phyloP scores from a whole-genome alignment of 257 asterid species.

The Salvia splendens region DNA sequence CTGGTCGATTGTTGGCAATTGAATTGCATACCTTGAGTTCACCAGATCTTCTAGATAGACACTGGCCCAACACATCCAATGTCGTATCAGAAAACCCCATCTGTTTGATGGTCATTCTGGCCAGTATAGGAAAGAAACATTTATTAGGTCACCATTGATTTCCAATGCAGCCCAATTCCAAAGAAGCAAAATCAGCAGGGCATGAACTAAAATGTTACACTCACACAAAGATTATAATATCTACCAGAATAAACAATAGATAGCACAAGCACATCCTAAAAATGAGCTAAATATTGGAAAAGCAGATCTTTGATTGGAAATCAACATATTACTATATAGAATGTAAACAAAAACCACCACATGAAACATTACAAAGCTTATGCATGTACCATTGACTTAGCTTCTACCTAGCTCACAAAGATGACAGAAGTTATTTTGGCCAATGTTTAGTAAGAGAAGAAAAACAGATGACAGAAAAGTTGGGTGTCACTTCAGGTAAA shows the following conservation, averaged over 20 bases:
- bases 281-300: constrained; percentile 8
- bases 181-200: constrained; percentile 6
- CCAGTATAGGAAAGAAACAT: constrained; percentile 19
- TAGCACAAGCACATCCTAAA: neutral
- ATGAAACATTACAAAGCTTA: neutral
- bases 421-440: constrained; percentile 9
- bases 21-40: constrained; percentile 70
- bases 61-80: constrained; percentile 64
- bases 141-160: constrained; percentile 19
- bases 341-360: neutral
- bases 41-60: constrained; percentile 66
- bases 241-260: constrained; percentile 14
- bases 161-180: constrained; percentile 8
- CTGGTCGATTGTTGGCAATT: constrained; percentile 22
- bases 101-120: constrained; percentile 61
- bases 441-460: constrained; percentile 24
- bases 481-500: constrained; percentile 23
- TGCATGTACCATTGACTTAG: neutral
- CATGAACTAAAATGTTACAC: constrained; percentile 8
- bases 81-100: constrained; percentile 63
- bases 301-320: neutral
- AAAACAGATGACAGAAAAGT: constrained; percentile 17
- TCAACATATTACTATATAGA: neutral
- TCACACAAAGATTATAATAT: constrained; percentile 17
- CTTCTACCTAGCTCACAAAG: constrained; percentile 11